Percentiles rank a stretch among this genome's conserved stretches.
Evolutionary conservation across 148 eudicot species (phyloP).

Genomic region (Arbutus unedo): DNA sequence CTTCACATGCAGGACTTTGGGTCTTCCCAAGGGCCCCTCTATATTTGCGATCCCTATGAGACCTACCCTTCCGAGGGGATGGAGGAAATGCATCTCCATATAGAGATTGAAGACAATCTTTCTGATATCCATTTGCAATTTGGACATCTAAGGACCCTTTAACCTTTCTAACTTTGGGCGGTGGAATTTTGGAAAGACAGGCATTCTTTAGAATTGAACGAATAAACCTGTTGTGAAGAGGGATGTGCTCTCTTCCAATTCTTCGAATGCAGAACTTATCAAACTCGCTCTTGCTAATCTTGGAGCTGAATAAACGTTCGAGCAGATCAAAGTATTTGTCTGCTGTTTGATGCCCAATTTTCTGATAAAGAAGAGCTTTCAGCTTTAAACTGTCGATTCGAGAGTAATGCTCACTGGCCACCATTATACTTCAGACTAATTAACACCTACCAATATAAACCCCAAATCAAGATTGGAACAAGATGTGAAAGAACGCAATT

Average conservation of each 20-base stretch:
- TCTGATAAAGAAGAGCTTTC: conserved; percentile 38
- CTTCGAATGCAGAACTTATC: conserved; percentile 34
- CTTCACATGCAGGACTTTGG: conserved; percentile 29
- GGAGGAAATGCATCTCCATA: conserved; percentile 34
- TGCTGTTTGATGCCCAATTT: conserved; percentile 46
- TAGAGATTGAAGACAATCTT: conserved; percentile 29
- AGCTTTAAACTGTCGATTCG: conserved; percentile 37
- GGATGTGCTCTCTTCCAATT: conserved; percentile 43
- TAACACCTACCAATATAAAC: conserved; percentile 4
- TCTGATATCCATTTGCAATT: conserved; percentile 25
- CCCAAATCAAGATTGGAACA: background rate
- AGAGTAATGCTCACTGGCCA: conserved; percentile 21
- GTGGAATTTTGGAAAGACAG: conserved; percentile 33
- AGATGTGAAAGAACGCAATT: background rate
- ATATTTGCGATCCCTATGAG: conserved; percentile 35
- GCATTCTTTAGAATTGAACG: conserved; percentile 41
- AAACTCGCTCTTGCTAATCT: conserved; percentile 40
- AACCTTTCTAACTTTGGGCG: conserved; percentile 27
- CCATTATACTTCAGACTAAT: conserved; percentile 27
- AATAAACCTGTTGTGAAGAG: conserved; percentile 46
- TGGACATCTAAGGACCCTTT: conserved; percentile 19
- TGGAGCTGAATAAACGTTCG: conserved; percentile 27
- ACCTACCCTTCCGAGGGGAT: conserved; percentile 44
- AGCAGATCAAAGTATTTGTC: conserved; percentile 44
- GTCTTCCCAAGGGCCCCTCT: conserved; percentile 45